Percentiles rank a stretch among this genome's conserved stretches.
phyloP scores from a whole-genome alignment of 2,329 filamentous ascomycete species.

The Claviceps fusiformis region DNA sequence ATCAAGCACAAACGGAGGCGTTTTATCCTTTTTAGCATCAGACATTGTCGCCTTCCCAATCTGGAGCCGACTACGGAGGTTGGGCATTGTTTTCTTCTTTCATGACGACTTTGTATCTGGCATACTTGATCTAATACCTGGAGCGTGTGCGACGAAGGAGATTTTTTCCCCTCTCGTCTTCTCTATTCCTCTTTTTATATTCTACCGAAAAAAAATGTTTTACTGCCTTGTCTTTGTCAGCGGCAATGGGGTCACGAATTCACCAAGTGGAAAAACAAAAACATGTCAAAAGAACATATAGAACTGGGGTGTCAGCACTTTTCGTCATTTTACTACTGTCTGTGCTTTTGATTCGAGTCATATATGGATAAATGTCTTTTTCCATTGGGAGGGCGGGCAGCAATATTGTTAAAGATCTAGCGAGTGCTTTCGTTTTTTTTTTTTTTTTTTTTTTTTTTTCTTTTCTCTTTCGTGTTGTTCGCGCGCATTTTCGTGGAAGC shows the following conservation, averaged over 20 bases:
- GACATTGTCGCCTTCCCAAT: conserved; percentile 11
- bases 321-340: conserved; percentile 7
- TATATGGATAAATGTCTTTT: conserved; percentile 17
- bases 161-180: neutral
- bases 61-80: conserved; percentile 6
- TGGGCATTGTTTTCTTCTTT: neutral
- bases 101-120: conserved; percentile 2
- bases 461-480: neutral
- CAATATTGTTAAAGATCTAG: conserved; percentile 21
- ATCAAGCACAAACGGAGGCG: conserved; percentile 29
- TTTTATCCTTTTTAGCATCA: conserved; percentile 15
- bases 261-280: conserved; percentile 22
- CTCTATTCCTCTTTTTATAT: neutral
- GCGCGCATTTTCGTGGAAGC: neutral
- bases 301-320: conserved; percentile 20
- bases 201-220: conserved; percentile 16
- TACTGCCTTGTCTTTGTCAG: conserved; percentile 12
- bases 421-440: conserved; percentile 14
- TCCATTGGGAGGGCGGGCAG: conserved; percentile 9
- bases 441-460: too few species aligned
- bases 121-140: conserved; percentile 10
- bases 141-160: conserved; percentile 8
- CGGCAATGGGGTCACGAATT: conserved; percentile 31
- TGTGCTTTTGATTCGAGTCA: conserved; percentile 25
- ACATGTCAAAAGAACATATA: conserved; percentile 36